Evolutionary conservation across 441 rosid species (phyloP).

Genomic region (Syzygium malaccense): DNA sequence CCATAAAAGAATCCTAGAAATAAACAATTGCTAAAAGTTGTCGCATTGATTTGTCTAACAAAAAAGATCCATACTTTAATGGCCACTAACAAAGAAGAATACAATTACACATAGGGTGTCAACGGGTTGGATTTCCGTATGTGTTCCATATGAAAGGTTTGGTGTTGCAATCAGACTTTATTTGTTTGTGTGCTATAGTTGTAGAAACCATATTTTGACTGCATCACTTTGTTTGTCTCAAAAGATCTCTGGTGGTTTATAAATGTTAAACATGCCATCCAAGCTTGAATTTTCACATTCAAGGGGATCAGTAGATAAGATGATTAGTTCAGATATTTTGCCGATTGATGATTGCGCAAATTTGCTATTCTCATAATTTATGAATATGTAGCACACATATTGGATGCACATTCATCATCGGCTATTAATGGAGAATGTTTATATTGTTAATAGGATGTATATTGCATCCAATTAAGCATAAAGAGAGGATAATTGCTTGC

Average conservation of each 20-base stretch:
- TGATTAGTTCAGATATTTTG: not conserved
- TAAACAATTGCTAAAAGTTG: too few relatives aligned
- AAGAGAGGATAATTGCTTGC: not conserved
- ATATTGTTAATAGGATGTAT: not conserved
- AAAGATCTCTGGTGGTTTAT: not conserved
- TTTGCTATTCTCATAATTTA: not conserved
- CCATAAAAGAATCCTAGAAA: too few relatives aligned
- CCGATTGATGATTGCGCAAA: not conserved
- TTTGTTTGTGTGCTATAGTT: not conserved
- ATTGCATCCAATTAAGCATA: not conserved
- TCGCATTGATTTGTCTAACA: too few relatives aligned
- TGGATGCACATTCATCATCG: not conserved
- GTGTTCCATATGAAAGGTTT: slow-evolving; percentile 60
- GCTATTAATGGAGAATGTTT: not conserved
- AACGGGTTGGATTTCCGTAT: too few relatives aligned
- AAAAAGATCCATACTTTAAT: too few relatives aligned
- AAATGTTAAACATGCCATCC: not conserved
- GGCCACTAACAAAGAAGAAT: too few relatives aligned
- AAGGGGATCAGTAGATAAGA: not conserved
- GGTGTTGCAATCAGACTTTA: slow-evolving; percentile 1
- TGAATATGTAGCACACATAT: not conserved
- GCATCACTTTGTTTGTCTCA: not conserved
- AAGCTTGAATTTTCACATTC: not conserved
- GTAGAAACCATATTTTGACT: not conserved
- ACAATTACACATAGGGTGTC: too few relatives aligned